Percentiles rank a stretch among this genome's conserved stretches.
Evolutionary conservation across 225 moss, liverwort and hornwort species (phyloP).

Genomic region (Marchantia polymorpha): DNA sequence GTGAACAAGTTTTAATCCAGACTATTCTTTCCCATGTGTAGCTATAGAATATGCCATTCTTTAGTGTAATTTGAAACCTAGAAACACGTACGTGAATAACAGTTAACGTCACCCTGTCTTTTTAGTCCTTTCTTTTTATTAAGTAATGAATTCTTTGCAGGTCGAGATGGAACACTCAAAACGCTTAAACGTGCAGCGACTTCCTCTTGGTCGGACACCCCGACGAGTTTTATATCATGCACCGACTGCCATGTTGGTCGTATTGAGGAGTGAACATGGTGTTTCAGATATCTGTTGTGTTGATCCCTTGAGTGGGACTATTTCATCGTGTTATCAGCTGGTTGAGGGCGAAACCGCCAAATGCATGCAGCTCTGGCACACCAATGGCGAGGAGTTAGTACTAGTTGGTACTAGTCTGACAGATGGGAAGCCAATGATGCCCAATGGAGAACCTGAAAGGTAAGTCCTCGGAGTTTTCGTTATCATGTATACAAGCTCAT

Average conservation of each 20-base stretch:
- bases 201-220: conserved; percentile 76
- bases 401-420: conserved; percentile 85
- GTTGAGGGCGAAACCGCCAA: conserved; percentile 82
- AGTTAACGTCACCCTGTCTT: background rate
- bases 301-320: conserved; percentile 81
- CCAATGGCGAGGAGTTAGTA: conserved; percentile 64
- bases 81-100: too few species aligned
- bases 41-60: too few species aligned
- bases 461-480: conserved; percentile 10
- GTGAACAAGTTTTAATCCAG: too few species aligned
- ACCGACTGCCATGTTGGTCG: conserved; percentile 74
- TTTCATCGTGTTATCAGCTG: conserved; percentile 73
- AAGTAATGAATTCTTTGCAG: conserved; percentile 29
- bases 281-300: conserved; percentile 94
- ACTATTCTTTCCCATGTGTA: too few species aligned
- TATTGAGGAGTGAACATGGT: conserved; percentile 68
- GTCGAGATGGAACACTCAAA: conserved; percentile 99
- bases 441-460: conserved; percentile 88
- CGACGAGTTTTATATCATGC: conserved; percentile 82
- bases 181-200: conserved; percentile 82
- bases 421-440: conserved; percentile 54
- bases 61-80: too few species aligned
- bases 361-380: conserved; percentile 79
- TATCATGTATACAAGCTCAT: too few species aligned
- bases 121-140: background rate